Evolutionary conservation across 2,329 filamentous ascomycete genomes (phyloP), one percentile per base, ranked within the genome.

Genomic region (Cercospora zeina): DNA sequence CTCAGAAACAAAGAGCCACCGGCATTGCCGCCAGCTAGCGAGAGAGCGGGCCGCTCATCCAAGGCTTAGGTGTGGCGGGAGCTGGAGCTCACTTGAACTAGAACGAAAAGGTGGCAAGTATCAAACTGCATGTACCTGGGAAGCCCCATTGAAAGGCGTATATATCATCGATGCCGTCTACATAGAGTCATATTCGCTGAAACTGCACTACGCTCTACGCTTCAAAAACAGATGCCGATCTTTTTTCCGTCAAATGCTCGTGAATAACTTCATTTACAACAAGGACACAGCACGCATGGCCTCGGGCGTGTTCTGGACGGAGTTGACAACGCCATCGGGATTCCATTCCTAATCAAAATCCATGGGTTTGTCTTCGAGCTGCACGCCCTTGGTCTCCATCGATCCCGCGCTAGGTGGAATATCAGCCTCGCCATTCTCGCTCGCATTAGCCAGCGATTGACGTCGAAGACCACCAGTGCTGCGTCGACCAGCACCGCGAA

Each of bases 301-400:
- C n/a, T 55, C 53, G 4, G 33, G 53, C 33, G 34, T 55, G 16
- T 42, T 42, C 27, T 42, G 53, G 5, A 55, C 39, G 7, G 53
- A 55, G 11, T 39, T 37, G n/a, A 54, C 60, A 9, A 59, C 58
- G 50, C 53, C 54, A 11, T 55, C 58, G 19, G 67, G 60, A 66
- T 68, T 66, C 69, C 64, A 71, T 63, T 68, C 70, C 71, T 72
- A 90, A 76, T 90, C 87, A 77, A 73, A 74, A 62, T 91, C 87
- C 87, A 91, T 90, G n/a, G 89, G 87, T 76, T 85, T 87, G 74
- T 92, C 89, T 71, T 86, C 85, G 71, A 92, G 79, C 68, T 86
- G 87, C 45, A 91, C 88, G 6, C 87, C 85, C 76, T 77, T 66
- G 5, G 65, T 77, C 54, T 65, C 63, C 14, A 59, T 31, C 8